Conservation (phyloP, 2,329 filamentous ascomycete genomes). For the Calonectria hongkongensis region DNA sequence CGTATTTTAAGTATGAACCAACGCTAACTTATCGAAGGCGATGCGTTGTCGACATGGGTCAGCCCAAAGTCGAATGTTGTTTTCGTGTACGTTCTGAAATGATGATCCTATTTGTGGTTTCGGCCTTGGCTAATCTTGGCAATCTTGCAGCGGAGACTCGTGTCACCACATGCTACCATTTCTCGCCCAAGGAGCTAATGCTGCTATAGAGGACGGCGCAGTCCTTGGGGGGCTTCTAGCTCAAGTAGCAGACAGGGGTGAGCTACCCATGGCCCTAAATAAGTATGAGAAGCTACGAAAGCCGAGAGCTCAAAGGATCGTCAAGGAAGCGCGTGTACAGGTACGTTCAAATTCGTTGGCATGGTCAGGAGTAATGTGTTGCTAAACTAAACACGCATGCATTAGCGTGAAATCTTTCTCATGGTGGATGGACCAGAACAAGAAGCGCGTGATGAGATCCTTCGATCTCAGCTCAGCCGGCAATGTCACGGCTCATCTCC, state of each 20-base stretch:
- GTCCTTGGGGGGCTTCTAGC: neutral
- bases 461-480: neutral
- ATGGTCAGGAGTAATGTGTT: neutral
- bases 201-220: conserved; percentile 3
- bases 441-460: neutral
- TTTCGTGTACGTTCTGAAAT: neutral
- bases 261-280: neutral
- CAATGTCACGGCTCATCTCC: neutral
- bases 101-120: neutral
- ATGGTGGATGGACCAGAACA: neutral
- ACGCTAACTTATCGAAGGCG: neutral
- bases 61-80: conserved; percentile 1
- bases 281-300: neutral
- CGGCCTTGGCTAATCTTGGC: neutral
- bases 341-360: neutral
- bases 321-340: neutral
- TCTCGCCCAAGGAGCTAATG: neutral
- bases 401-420: neutral
- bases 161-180: neutral
- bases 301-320: neutral
- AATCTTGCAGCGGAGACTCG: neutral
- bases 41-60: neutral
- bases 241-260: neutral
- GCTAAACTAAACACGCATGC: neutral
- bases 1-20: neutral